Conservation (phyloP, 2,329 filamentous ascomycete species). For the Ophiobolus disseminans region DNA sequence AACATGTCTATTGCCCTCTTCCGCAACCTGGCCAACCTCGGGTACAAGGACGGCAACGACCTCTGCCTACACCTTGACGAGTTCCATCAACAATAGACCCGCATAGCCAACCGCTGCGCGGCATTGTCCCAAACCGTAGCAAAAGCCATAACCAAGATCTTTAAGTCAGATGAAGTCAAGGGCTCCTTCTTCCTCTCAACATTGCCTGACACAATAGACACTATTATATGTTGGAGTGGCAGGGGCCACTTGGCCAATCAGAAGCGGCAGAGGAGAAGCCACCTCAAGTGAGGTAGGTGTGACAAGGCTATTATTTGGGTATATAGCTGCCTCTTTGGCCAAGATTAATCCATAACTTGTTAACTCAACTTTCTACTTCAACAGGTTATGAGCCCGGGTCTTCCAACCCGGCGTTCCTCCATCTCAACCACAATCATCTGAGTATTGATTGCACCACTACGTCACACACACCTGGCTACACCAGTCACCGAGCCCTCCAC, state of each 20-base stretch:
- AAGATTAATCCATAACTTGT: too few relatives aligned
- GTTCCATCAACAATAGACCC: slow-evolving; percentile 5
- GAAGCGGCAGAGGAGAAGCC: too few relatives aligned
- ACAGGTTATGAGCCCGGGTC: slow-evolving; percentile 11
- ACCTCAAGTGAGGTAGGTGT: too few relatives aligned
- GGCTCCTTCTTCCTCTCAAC: slow-evolving; percentile 18
- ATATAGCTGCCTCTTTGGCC: too few relatives aligned
- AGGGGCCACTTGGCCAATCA: too few relatives aligned
- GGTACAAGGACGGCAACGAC: neutral
- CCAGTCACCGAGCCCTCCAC: neutral
- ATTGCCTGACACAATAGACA: slow-evolving; percentile 12
- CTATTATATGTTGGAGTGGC: too few relatives aligned
- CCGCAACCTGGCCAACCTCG: neutral
- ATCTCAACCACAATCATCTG: neutral
- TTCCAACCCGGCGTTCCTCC: neutral
- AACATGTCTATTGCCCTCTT: too few relatives aligned
- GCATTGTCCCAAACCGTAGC: slow-evolving; percentile 4
- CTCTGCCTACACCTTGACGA: slow-evolving; percentile 13
- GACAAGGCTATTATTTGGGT: too few relatives aligned
- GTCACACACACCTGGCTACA: neutral
- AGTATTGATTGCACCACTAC: neutral
- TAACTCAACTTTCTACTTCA: slow-evolving; percentile 1
- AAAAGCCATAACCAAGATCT: slow-evolving; percentile 10
- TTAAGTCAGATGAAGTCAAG: slow-evolving; percentile 16
- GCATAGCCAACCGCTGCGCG: slow-evolving; percentile 4